These are phyloP conservation scores for Fusarium setosum DNA, from an alignment of 2,329 filamentous ascomycete species.

Conservation along the genomic window DNA sequence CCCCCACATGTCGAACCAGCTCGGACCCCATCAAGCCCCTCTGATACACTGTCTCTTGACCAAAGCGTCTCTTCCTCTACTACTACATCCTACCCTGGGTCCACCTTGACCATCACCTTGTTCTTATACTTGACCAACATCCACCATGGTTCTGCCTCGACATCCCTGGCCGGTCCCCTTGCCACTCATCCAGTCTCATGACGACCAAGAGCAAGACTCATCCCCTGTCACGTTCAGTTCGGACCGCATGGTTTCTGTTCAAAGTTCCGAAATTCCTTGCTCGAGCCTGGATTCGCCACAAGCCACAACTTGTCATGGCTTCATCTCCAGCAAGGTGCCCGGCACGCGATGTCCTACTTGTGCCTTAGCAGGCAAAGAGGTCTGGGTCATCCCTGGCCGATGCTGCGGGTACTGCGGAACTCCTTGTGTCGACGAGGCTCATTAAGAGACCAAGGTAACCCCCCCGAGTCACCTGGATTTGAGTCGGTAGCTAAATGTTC, in stretches of 20 bases:
- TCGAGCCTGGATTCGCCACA: not conserved
- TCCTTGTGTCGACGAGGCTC: slow-evolving; percentile 46
- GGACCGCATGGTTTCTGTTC: not conserved
- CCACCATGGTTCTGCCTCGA: slow-evolving; percentile 24
- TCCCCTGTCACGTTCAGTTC: not conserved
- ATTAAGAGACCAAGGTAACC: slow-evolving; percentile 11
- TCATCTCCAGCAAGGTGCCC: slow-evolving; percentile 50
- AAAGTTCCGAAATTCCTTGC: not conserved
- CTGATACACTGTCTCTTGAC: slow-evolving; percentile 27
- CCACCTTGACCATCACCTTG: not conserved
- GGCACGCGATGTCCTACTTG: slow-evolving; percentile 66
- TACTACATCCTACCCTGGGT: not conserved
- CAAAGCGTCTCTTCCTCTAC: slow-evolving; percentile 8
- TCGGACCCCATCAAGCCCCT: slow-evolving; percentile 19
- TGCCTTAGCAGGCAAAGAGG: slow-evolving; percentile 59
- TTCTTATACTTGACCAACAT: not conserved
- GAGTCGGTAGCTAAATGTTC: slow-evolving; percentile 2
- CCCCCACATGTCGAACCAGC: slow-evolving; percentile 40
- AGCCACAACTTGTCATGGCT: not conserved
- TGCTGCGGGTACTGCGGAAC: slow-evolving; percentile 64
- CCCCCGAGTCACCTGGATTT: not conserved
- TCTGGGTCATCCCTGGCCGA: slow-evolving; percentile 67
- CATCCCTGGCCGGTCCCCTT: not conserved
- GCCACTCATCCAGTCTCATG: not conserved
- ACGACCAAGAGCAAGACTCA: not conserved